These are phyloP conservation scores for Triticum urartu DNA, from an alignment of 176 grass and related monocot genomes.

Conservation along the genomic window DNA sequence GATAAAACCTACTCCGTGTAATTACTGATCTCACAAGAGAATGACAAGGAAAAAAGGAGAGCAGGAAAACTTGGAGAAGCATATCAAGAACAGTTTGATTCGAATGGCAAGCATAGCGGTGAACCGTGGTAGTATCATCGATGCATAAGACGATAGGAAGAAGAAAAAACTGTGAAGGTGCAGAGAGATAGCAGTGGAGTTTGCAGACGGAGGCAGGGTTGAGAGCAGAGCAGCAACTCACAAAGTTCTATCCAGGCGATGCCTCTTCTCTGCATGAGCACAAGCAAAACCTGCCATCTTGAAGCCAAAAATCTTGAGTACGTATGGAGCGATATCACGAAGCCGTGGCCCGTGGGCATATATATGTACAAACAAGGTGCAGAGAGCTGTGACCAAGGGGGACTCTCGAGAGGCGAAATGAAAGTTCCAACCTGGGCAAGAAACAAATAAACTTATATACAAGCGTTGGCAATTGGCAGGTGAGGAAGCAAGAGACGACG, in stretches of 20 bases:
- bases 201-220: background rate
- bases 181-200: background rate
- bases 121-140: background rate
- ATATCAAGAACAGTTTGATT: background rate
- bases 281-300: constrained; percentile 48
- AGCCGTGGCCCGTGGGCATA: background rate
- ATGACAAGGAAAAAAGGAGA: background rate
- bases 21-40: background rate
- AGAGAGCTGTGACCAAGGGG: background rate
- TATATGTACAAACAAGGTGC: background rate
- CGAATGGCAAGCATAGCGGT: background rate
- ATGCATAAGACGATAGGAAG: background rate
- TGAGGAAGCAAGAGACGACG: constrained; percentile 8
- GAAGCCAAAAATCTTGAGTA: constrained; percentile 16
- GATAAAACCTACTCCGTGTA: background rate
- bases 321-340: background rate
- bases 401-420: constrained; percentile 10
- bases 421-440: background rate
- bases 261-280: constrained; percentile 42
- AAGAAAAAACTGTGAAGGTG: background rate
- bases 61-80: background rate
- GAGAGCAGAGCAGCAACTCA: constrained; percentile 28
- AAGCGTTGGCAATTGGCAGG: constrained; percentile 29
- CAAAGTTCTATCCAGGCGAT: constrained; percentile 47
- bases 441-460: constrained; percentile 19